phyloP scores from a whole-genome alignment of 768 basidiomycete genomes.

The Suillus occidentalis region DNA sequence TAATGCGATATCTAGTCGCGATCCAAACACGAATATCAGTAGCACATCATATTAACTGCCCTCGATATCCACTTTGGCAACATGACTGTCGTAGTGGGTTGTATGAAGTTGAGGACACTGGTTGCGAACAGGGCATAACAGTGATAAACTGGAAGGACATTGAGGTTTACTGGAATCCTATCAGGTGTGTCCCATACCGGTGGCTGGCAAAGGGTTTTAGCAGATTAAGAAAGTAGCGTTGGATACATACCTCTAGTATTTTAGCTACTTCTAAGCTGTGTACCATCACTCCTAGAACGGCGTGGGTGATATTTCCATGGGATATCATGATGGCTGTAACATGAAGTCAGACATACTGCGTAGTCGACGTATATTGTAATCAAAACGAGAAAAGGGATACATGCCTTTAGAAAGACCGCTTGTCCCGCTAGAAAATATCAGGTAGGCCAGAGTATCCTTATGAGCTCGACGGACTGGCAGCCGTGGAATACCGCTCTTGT shows the following conservation, averaged over 20 bases:
- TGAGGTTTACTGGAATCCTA: conserved; percentile 44
- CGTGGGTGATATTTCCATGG: conserved; percentile 52
- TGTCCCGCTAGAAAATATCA: conserved; percentile 71
- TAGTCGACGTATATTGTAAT: background rate
- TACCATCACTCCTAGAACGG: conserved; percentile 36
- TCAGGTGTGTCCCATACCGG: conserved; percentile 37
- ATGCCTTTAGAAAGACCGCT: conserved; percentile 66
- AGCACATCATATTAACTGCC: background rate
- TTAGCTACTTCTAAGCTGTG: conserved; percentile 24
- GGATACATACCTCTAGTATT: conserved; percentile 34
- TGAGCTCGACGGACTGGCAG: conserved; percentile 41
- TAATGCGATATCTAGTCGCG: conserved; percentile 48
- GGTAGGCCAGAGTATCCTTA: conserved; percentile 56
- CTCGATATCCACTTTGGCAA: conserved; percentile 32
- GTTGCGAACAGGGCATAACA: conserved; percentile 51
- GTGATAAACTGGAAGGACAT: conserved; percentile 62
- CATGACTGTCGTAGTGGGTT: conserved; percentile 46
- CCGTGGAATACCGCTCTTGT: conserved; percentile 34
- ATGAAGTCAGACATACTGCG: background rate
- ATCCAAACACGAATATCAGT: background rate
- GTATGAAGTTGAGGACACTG: conserved; percentile 43
- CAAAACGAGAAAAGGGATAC: conserved; percentile 1
- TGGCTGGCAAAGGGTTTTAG: conserved; percentile 42
- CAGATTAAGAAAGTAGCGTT: conserved; percentile 34
- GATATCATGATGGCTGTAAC: conserved; percentile 59